Conservation (phyloP, 163 green algal species). For the Trebouxia gelatinosa region DNA sequence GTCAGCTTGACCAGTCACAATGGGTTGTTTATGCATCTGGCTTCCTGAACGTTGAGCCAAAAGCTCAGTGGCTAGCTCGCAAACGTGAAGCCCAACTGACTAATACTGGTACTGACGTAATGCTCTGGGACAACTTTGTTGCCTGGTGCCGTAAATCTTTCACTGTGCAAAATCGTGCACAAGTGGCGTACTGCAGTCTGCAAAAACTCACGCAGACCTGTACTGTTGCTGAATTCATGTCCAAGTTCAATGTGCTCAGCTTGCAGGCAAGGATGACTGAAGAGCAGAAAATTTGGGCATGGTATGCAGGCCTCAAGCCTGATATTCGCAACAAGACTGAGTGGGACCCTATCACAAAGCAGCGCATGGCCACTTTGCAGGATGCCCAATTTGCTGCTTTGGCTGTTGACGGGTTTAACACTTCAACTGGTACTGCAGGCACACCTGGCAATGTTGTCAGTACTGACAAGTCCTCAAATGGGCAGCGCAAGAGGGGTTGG, state of each 20-base stretch:
- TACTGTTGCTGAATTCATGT: not conserved
- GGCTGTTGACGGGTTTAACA: too few relatives aligned
- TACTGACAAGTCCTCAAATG: too few relatives aligned
- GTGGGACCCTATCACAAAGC: not conserved
- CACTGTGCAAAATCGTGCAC: not conserved
- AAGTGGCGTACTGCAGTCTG: not conserved
- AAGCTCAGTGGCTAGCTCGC: not conserved
- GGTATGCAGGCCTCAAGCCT: slow-evolving; percentile 3
- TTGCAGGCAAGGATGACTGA: not conserved
- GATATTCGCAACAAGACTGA: slow-evolving; percentile 10
- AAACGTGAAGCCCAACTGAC: not conserved
- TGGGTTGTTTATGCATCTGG: slow-evolving; percentile 8
- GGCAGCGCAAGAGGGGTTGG: too few relatives aligned
- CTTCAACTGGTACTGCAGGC: too few relatives aligned
- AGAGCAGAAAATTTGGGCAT: slow-evolving; percentile 12
- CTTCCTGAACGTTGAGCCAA: not conserved
- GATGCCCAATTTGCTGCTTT: too few relatives aligned
- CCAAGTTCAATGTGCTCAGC: not conserved
- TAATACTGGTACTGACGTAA: not conserved
- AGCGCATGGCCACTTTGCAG: slow-evolving; percentile 7
- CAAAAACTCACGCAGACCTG: not conserved
- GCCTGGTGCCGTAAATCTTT: not conserved
- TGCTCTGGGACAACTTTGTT: not conserved
- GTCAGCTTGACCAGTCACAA: slow-evolving; percentile 3
- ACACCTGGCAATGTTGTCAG: too few relatives aligned